Evolutionary conservation across 495 filamentous ascomycete genomes (phyloP), one percentile per base, ranked within the genome.

Genomic region (Penicillium canescens): DNA sequence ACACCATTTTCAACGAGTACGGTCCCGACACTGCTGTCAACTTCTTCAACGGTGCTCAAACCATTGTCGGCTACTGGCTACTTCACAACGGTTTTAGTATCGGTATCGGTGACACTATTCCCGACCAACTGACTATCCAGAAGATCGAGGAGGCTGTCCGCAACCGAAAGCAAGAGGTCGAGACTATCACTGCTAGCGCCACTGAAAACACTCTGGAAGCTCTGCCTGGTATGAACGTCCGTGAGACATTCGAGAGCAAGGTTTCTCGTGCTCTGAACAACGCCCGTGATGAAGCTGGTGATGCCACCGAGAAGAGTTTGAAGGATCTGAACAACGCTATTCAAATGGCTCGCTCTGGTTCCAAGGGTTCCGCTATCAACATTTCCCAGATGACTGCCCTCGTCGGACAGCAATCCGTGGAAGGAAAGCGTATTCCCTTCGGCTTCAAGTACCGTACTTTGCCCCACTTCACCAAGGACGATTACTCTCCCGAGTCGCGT

Each of bases 321-420:
- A 98, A 96, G 77, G 92, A 96, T 75, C 66, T 86, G 54, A 99
- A 99, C 79, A 96, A 96, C 55, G 92, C 92, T 43, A 88, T 94
- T 39, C 89, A 91, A 57, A 99, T 97, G 93, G 91, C 94, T 54
- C 81, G 84, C 24, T 96, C 93, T 55, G 94, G 94, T 60, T 98
- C 95, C 52, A 99, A 99, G 77, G 94, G 94, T 59, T 96, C 94
- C 5, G 90, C 90, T 3, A 98, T 98, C 75, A 99, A 99, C 68
- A 98, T 99, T 59, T 96, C 95, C 14, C 94, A 99, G 71, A 99
- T 99, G 94, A 93, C 91, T 43, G 92, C 95, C 11, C 79, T 96
- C 45, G 94, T 99, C 18, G 94, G 94, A 46, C 94, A 99, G 60
- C 94, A 99, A 67, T 94, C 92, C 31, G 91, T 99, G 13, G 94